Percentiles rank a stretch among this genome's conserved stretches.
Evolutionary conservation across 2,329 filamentous ascomycete genomes (phyloP).

Genomic region (Hirsutella minnesotensis): DNA sequence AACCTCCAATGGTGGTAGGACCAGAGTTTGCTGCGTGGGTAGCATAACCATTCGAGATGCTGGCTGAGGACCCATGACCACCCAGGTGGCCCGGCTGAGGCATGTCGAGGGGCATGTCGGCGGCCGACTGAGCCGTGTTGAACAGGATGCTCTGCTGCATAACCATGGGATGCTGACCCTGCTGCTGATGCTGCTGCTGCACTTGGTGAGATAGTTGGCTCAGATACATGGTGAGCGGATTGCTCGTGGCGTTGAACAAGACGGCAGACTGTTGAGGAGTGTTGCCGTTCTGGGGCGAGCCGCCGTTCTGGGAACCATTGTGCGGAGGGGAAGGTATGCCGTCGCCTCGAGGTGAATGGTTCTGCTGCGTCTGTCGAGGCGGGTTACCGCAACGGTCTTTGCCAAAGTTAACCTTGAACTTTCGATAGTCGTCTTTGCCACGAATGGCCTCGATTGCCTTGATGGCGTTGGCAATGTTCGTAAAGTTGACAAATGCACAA

Average conservation of each 20-base stretch:
- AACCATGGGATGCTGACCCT: conserved; percentile 60
- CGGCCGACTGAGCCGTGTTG: conserved; percentile 53
- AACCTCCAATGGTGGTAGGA: conserved; percentile 61
- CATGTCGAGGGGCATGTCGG: conserved; percentile 45
- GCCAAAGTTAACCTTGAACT: conserved; percentile 99
- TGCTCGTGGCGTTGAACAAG: conserved; percentile 72
- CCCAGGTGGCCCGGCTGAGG: conserved; percentile 48
- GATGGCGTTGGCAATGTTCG: conserved; percentile 98
- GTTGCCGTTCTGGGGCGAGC: conserved; percentile 40
- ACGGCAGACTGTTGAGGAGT: conserved; percentile 55
- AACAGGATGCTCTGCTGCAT: conserved; percentile 75
- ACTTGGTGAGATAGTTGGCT: conserved; percentile 67
- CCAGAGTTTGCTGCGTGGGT: conserved; percentile 39
- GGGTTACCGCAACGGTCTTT: conserved; percentile 97
- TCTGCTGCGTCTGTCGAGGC: conserved; percentile 69
- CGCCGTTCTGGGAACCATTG: conserved; percentile 49
- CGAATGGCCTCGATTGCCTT: conserved; percentile 96
- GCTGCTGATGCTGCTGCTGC: conserved; percentile 63
- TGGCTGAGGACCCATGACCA: conserved; percentile 54
- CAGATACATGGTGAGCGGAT: conserved; percentile 87
- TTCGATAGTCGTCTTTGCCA: conserved; percentile 88
- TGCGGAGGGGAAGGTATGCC: conserved; percentile 44
- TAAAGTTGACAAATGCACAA: conserved; percentile 99
- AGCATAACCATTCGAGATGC: conserved; percentile 52
- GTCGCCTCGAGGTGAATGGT: conserved; percentile 55